A percentile compares a stretch with the other conserved stretches of the same genome.
Conservation (phyloP, 192 early-diverging fungal species). For the Rhizoclosmatium sp. region DNA sequence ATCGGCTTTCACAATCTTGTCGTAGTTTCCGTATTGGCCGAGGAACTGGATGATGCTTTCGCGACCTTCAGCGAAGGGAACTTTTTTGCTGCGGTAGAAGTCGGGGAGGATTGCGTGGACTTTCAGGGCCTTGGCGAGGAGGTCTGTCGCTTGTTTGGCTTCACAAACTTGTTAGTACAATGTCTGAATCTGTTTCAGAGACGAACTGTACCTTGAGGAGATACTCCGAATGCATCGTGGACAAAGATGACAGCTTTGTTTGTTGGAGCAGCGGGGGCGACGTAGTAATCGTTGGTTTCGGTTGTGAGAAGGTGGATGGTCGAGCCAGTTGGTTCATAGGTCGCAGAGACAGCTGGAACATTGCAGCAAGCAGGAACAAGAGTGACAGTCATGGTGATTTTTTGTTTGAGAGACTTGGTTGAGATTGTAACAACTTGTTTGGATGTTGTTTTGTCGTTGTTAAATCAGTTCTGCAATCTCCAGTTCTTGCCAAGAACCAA, state of each 20-base stretch:
- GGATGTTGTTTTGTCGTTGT: too few species aligned
- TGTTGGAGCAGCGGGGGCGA: not conserved
- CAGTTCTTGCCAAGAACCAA: too few species aligned
- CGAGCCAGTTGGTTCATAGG: not conserved
- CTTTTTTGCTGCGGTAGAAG: not conserved
- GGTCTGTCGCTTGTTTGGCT: constrained; percentile 11
- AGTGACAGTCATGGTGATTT: not conserved
- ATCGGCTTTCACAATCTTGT: not conserved
- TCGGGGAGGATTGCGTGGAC: constrained; percentile 11
- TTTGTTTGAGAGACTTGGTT: not conserved
- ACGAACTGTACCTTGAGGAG: not conserved
- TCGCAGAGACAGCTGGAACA: not conserved
- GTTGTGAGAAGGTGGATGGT: not conserved
- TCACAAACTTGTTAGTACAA: not conserved
- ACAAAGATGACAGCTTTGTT: constrained; percentile 10
- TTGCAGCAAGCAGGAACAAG: constrained; percentile 3
- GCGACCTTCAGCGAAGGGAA: not conserved
- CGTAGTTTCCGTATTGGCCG: not conserved
- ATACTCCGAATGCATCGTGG: constrained; percentile 2
- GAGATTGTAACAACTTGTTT: too few species aligned
- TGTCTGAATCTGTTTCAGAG: too few species aligned
- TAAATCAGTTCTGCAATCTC: too few species aligned
- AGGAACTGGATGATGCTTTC: not conserved
- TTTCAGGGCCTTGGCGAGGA: not conserved
- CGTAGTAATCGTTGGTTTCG: constrained; percentile 6